These are phyloP conservation scores for Beauveria asiatica DNA, from an alignment of 2,329 filamentous ascomycete genomes.

Conservation along the genomic window DNA sequence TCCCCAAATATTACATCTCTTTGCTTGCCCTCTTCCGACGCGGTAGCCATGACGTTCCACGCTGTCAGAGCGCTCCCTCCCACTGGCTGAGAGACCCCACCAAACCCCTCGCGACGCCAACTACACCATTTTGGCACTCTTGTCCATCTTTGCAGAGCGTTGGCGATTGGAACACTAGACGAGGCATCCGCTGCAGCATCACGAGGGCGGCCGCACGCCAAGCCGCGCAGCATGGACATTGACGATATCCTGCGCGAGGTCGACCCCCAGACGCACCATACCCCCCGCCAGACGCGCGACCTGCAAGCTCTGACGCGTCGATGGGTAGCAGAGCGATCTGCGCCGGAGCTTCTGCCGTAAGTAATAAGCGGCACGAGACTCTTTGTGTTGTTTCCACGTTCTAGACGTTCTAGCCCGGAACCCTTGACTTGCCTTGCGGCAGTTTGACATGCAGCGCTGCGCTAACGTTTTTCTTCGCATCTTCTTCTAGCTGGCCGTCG, in stretches of 20 bases:
- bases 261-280: slow-evolving; percentile 47
- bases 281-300: slow-evolving; percentile 58
- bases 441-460: not conserved
- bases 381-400: not conserved
- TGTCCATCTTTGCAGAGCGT: not conserved
- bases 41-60: too few species aligned
- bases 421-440: not conserved
- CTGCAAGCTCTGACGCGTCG: slow-evolving; percentile 82
- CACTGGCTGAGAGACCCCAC: not conserved
- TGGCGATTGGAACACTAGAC: not conserved
- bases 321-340: slow-evolving; percentile 87
- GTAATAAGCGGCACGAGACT: slow-evolving; percentile 14
- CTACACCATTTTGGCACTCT: not conserved
- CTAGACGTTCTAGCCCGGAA: not conserved
- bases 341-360: slow-evolving; percentile 81
- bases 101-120: not conserved
- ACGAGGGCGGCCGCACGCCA: not conserved
- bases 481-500: slow-evolving; percentile 50
- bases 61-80: too few species aligned
- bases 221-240: slow-evolving; percentile 54
- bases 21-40: too few species aligned
- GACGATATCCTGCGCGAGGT: slow-evolving; percentile 72
- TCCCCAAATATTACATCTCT: too few species aligned
- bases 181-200: not conserved
- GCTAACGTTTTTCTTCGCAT: not conserved